These are phyloP conservation scores for Apiotrichum mycotoxinovorans DNA, from an alignment of 1,284 basidiomycete species.

Conservation along the genomic window DNA sequence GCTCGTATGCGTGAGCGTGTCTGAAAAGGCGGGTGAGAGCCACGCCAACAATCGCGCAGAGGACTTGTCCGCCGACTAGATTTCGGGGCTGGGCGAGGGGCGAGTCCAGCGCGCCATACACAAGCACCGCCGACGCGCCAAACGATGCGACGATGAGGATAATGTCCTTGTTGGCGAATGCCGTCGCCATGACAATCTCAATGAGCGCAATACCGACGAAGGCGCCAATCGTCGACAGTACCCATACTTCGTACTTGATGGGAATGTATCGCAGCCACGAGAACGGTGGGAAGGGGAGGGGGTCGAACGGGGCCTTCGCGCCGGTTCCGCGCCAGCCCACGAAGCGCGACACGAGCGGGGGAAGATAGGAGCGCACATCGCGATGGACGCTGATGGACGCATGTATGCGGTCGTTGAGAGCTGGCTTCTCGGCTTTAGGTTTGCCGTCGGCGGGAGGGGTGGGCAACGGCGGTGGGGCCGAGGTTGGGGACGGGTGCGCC, in stretches of 20 bases:
- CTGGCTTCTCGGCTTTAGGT: no score
- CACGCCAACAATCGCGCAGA: constrained; percentile 58
- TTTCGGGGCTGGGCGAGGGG: constrained; percentile 63
- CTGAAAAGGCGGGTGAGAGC: constrained; percentile 60
- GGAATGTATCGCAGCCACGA: constrained; percentile 40
- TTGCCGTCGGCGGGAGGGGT: no score
- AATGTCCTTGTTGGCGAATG: constrained; percentile 1
- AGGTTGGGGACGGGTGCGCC: no score
- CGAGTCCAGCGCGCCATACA: constrained; percentile 59
- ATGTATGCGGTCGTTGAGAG: neutral
- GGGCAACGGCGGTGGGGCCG: no score
- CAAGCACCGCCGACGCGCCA: constrained; percentile 61
- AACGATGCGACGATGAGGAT: constrained; percentile 55
- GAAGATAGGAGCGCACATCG: constrained; percentile 31
- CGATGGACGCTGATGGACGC: constrained; percentile 6
- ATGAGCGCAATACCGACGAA: constrained; percentile 60
- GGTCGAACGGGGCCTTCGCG: constrained; percentile 23
- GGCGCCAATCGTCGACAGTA: constrained; percentile 56
- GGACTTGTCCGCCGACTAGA: constrained; percentile 58
- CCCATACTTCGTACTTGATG: constrained; percentile 53
- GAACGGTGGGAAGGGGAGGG: constrained; percentile 36
- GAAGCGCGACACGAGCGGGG: constrained; percentile 24
- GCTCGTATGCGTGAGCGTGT: constrained; percentile 48
- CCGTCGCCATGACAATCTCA: constrained; percentile 57
- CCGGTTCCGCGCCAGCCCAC: constrained; percentile 27